Evolutionary conservation across 1,139 yeast genomes (phyloP).

Genomic region (Wickerhamomyces sp.): DNA sequence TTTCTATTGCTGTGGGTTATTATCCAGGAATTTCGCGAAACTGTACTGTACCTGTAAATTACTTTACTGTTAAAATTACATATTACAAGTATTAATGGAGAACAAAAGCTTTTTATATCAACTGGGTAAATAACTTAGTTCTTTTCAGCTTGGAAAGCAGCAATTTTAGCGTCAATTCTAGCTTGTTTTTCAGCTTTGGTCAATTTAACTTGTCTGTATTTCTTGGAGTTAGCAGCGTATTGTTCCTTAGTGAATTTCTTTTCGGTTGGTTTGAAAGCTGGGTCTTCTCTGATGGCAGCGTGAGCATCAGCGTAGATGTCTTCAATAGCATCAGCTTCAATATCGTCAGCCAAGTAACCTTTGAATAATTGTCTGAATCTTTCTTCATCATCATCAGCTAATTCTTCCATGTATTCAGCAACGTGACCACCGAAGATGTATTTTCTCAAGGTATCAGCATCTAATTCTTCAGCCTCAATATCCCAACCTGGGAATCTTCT

Average conservation of each 20-base stretch:
- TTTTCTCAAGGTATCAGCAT: constrained; percentile 95
- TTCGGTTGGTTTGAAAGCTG: constrained; percentile 83
- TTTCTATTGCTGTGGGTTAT: too few relatives aligned
- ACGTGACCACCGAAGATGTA: constrained; percentile 99
- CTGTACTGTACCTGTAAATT: background rate
- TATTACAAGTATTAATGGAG: background rate
- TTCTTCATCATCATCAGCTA: constrained; percentile 99
- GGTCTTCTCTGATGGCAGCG: constrained; percentile 94
- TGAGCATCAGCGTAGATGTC: constrained; percentile 95
- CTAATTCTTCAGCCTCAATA: constrained; percentile 96
- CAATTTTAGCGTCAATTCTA: constrained; percentile 87
- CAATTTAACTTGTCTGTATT: constrained; percentile 85
- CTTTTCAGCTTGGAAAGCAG: constrained; percentile 47
- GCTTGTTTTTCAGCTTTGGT: constrained; percentile 90
- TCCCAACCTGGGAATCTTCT: constrained; percentile 99
- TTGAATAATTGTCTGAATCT: constrained; percentile 96
- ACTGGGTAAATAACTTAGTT: constrained; percentile 13
- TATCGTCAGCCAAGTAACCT: constrained; percentile 94
- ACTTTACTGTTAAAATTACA: constrained; percentile 1
- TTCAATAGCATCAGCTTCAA: constrained; percentile 96
- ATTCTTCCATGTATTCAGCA: constrained; percentile 99
- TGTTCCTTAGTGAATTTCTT: constrained; percentile 97
- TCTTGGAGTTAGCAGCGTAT: constrained; percentile 95
- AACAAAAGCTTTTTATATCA: background rate
- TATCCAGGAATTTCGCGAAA: background rate